Evolutionary conservation across 371 early-diverging fungal genomes (phyloP).

Genomic region (Syncephalastrum sp.): DNA sequence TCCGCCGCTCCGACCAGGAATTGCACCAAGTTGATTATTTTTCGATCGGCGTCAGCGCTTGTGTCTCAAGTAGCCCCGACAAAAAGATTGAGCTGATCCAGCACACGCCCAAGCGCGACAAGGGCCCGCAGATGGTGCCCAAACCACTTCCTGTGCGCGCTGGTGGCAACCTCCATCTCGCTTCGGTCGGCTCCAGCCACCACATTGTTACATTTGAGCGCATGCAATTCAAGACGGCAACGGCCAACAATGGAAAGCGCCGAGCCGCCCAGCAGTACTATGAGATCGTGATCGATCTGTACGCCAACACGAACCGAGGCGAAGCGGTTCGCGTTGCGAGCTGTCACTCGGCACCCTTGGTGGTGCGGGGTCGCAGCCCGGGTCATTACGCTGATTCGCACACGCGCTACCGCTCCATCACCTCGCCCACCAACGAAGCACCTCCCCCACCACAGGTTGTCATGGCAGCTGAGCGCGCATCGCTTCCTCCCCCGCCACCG

Average conservation of each 20-base stretch:
- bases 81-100: slow-evolving; percentile 77
- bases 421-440: slow-evolving; percentile 17
- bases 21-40: slow-evolving; percentile 52
- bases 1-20: slow-evolving; percentile 35
- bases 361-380: slow-evolving; percentile 87
- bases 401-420: slow-evolving; percentile 27
- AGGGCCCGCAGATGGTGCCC: slow-evolving; percentile 80
- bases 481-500: slow-evolving; percentile 10
- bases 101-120: slow-evolving; percentile 89
- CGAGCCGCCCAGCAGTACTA: slow-evolving; percentile 86
- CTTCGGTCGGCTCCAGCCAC: slow-evolving; percentile 33
- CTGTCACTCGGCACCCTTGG: slow-evolving; percentile 67
- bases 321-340: slow-evolving; percentile 54
- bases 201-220: slow-evolving; percentile 77
- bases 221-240: slow-evolving; percentile 91
- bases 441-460: slow-evolving; percentile 17
- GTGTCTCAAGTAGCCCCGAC: slow-evolving; percentile 52
- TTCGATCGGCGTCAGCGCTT: slow-evolving; percentile 66
- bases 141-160: slow-evolving; percentile 53
- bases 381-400: slow-evolving; percentile 75
- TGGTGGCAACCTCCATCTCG: slow-evolving; percentile 47
- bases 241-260: slow-evolving; percentile 85
- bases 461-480: no score
- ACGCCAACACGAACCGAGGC: slow-evolving; percentile 53
- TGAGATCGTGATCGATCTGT: slow-evolving; percentile 61